phyloP scores from a whole-genome alignment of 192 early-diverging fungal genomes.

The Coemansia aciculifera region DNA sequence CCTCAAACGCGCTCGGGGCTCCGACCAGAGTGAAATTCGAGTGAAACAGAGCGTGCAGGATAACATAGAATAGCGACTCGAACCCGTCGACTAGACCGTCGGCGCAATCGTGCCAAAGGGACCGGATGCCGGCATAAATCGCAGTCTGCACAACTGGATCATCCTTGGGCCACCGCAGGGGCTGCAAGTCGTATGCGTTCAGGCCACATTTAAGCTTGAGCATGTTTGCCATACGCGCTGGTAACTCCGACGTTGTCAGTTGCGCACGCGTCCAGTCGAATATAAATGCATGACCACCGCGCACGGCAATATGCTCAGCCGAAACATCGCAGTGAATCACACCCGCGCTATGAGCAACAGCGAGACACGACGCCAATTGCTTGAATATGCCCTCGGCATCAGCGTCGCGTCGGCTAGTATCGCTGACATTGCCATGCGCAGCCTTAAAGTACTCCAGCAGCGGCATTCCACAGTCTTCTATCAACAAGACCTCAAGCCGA shows the following conservation, averaged over 20 bases:
- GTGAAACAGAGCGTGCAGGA: background rate
- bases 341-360: constrained; percentile 2
- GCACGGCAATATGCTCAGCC: constrained; percentile 17
- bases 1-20: background rate
- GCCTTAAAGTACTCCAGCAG: constrained; percentile 8
- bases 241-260: background rate
- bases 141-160: background rate
- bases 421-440: background rate
- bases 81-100: constrained; percentile 9
- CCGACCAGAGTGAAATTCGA: background rate
- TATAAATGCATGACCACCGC: background rate
- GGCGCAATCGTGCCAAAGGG: background rate
- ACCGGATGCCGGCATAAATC: constrained; percentile 13
- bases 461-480: constrained; percentile 17
- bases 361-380: background rate
- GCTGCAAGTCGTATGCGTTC: background rate
- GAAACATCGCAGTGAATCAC: constrained; percentile 29
- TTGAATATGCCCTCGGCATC: background rate
- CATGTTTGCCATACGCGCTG: background rate
- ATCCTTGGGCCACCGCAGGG: background rate
- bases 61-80: constrained; percentile 28
- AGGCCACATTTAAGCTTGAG: background rate
- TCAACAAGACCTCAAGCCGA: constrained; percentile 9
- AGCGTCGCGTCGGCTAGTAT: background rate
- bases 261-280: constrained; percentile 29